Evolutionary conservation across 768 basidiomycete genomes (phyloP).

Genomic region (Xanthoconium stramineum): DNA sequence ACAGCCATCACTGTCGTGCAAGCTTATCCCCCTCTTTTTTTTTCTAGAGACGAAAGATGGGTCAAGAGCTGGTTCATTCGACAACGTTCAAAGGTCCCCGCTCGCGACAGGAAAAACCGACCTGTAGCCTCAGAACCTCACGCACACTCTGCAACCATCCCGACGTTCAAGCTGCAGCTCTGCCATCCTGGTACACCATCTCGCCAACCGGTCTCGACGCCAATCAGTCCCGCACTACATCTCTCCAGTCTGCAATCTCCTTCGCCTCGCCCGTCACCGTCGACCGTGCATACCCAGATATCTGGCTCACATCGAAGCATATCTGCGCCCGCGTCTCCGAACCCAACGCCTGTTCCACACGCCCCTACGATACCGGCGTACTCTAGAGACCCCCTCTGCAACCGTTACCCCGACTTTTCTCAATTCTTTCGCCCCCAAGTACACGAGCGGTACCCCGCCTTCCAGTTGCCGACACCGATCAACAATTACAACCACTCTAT

Average conservation of each 20-base stretch:
- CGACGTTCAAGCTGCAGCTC: conserved; percentile 17
- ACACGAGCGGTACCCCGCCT: conserved; percentile 6
- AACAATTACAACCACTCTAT: neutral
- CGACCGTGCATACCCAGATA: neutral
- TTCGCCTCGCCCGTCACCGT: neutral
- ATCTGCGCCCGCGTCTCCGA: neutral
- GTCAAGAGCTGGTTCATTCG: conserved; percentile 30
- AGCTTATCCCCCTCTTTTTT: neutral
- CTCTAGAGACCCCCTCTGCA: conserved; percentile 30
- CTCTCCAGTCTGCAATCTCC: neutral
- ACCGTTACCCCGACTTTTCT: conserved; percentile 34
- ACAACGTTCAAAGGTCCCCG: conserved; percentile 21
- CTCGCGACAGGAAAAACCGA: conserved; percentile 10
- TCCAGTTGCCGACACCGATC: neutral
- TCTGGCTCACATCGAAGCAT: neutral
- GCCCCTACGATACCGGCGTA: conserved; percentile 13
- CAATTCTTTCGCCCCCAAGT: conserved; percentile 26
- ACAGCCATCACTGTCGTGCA: neutral
- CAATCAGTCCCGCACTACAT: neutral
- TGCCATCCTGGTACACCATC: neutral
- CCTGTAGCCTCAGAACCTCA: neutral
- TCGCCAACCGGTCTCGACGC: conserved; percentile 3
- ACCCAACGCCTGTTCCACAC: neutral
- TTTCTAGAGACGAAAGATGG: conserved; percentile 28
- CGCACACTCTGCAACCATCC: neutral